Conservation (phyloP, 257 asterid species). For the Ocimum tenuiflorum region DNA sequence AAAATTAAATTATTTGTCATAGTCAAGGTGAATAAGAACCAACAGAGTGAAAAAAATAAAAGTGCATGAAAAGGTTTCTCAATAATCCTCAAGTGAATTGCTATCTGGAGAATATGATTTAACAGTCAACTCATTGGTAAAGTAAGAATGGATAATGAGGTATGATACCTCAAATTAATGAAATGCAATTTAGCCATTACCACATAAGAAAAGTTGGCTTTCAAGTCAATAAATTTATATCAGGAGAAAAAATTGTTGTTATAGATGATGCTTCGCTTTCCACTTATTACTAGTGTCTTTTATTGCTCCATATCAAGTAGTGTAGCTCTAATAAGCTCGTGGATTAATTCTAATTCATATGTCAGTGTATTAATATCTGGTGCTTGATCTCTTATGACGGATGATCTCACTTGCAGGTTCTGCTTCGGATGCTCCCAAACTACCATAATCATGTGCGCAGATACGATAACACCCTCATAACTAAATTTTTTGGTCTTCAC, state of each 20-base stretch:
- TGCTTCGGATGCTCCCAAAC: constrained; percentile 87
- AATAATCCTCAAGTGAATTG: neutral
- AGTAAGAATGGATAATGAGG: too few relatives aligned
- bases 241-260: too few relatives aligned
- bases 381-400: constrained; percentile 18
- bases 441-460: constrained; percentile 70
- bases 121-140: neutral
- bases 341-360: neutral
- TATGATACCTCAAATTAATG: too few relatives aligned
- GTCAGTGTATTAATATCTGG: neutral
- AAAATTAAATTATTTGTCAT: neutral
- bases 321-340: neutral
- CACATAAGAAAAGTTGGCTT: too few relatives aligned
- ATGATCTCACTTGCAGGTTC: constrained; percentile 50
- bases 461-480: constrained; percentile 81
- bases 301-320: too few relatives aligned
- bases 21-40: neutral
- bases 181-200: too few relatives aligned
- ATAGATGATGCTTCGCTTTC: too few relatives aligned
- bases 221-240: too few relatives aligned
- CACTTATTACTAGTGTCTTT: too few relatives aligned
- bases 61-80: neutral
- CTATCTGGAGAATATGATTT: neutral
- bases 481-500: constrained; percentile 97
- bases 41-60: neutral